Base-by-base conservation (phyloP, 352 stramenopile genomes). In the Phytophthora lateralis region DNA sequence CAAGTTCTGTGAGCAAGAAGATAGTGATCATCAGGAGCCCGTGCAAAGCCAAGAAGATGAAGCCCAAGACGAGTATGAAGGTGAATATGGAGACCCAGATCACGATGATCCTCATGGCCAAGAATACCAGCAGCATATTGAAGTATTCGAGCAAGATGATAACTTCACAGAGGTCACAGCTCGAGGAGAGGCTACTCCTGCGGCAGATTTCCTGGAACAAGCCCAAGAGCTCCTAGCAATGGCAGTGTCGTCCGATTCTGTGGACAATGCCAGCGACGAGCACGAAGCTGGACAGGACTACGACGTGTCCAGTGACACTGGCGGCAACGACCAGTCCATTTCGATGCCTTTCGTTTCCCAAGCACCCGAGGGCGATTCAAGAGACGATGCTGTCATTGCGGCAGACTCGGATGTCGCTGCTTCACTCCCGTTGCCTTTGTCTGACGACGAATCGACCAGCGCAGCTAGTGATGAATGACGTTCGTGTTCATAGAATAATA, bases 181-280 rank as follows among this genome's bases (percentile, higher is more conserved):
- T 35, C 30, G 43, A 24, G 26, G 42, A 8, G 24, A 54, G 12
- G 4, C 12, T 24, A 26, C 20, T 21, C 42, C 49, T 9, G 9
- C 37, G 1, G 39, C 52, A 27, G 41, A 55, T 10, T 9, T 71
- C 27, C 26, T 67, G 11, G 44, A 53, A 14, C 43, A 72, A 60
- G 58, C 44, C 17, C 64, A 64, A 24, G 58, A 69, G 12, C 59
- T 69, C 10, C 15, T 72, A 24, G 52, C 52, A 18, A 56, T 14
- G 15, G 50, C 17, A 47, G 11, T 34, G 2, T 64, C 54, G 15
- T 55, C 49, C 8, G 57, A 60, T 11, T 49, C 29, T 48, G 18
- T 57, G 18, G 56, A 62, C 18, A 38, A 55, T 21, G 38, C 10
- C 29, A 63, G 43, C 14, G 47, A 60, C 12, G 52, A 54, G 14